Conservation (phyloP, 1,284 basidiomycete species). For the Melampsora larici-populina region DNA sequence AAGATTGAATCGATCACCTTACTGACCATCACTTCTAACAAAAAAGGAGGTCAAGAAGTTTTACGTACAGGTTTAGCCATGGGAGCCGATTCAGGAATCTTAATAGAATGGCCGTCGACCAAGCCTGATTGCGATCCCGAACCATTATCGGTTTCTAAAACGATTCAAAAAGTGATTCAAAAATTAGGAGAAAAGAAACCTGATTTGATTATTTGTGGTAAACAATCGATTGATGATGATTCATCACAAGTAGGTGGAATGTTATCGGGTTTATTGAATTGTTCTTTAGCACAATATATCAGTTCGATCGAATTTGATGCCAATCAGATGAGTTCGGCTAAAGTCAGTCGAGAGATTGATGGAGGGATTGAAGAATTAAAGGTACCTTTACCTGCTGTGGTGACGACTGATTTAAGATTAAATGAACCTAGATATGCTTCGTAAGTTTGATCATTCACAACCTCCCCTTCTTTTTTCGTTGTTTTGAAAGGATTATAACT, state of each 20-base stretch:
- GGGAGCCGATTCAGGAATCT: slow-evolving; percentile 91
- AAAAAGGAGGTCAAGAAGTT: slow-evolving; percentile 69
- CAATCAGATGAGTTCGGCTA: slow-evolving; percentile 65
- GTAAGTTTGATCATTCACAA: slow-evolving; percentile 64
- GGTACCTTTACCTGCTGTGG: slow-evolving; percentile 75
- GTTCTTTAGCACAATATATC: slow-evolving; percentile 93
- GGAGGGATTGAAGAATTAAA: slow-evolving; percentile 83
- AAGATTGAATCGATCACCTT: slow-evolving; percentile 79
- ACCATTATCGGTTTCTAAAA: slow-evolving; percentile 80
- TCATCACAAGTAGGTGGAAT: slow-evolving; percentile 96
- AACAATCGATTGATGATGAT: slow-evolving; percentile 98
- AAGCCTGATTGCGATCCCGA: slow-evolving; percentile 68
- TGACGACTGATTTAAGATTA: slow-evolving; percentile 83
- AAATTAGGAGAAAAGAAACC: slow-evolving; percentile 63
- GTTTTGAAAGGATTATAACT: background rate
- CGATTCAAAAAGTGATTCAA: slow-evolving; percentile 69
- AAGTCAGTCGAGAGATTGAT: slow-evolving; percentile 87
- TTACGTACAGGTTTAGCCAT: slow-evolving; percentile 94
- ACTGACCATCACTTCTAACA: slow-evolving; percentile 86
- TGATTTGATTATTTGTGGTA: slow-evolving; percentile 93
- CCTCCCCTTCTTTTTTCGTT: slow-evolving; percentile 69
- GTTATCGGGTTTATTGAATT: slow-evolving; percentile 86
- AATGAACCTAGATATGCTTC: slow-evolving; percentile 90
- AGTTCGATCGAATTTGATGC: slow-evolving; percentile 77
- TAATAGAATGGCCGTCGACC: slow-evolving; percentile 77